Evolutionary conservation across 441 rosid genomes (phyloP).

Genomic region (Jatropha multifida): DNA sequence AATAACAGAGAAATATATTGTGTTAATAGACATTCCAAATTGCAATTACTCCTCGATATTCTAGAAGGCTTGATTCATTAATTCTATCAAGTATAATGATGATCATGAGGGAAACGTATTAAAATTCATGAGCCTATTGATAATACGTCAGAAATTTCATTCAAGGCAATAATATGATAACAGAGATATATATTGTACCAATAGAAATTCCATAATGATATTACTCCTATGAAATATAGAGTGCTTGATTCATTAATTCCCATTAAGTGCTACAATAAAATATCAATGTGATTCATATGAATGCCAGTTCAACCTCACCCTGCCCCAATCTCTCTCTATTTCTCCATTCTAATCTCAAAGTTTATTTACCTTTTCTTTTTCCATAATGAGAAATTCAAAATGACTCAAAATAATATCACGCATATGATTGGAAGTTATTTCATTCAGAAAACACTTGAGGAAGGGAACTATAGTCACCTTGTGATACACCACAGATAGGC

Average conservation of each 20-base stretch:
- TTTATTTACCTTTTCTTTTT: neutral
- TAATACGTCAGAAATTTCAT: neutral
- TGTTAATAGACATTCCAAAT: too few relatives aligned
- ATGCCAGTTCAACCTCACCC: neutral
- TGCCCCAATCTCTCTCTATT: neutral
- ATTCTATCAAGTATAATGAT: neutral
- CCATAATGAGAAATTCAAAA: neutral
- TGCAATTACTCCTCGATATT: too few relatives aligned
- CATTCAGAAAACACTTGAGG: neutral
- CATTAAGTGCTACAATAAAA: neutral
- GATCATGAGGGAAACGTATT: neutral
- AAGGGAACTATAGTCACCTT: conserved; percentile 54
- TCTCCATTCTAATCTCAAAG: neutral
- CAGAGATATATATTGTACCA: neutral
- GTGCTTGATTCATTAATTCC: neutral
- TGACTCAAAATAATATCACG: neutral
- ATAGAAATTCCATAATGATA: neutral
- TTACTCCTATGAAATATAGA: neutral
- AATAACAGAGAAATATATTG: too few relatives aligned
- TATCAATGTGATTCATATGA: neutral
- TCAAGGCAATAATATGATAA: neutral
- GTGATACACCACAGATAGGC: conserved; percentile 90
- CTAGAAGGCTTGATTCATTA: too few relatives aligned
- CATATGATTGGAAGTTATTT: neutral
- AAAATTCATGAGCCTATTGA: neutral